phyloP scores from a whole-genome alignment of 768 basidiomycete species.

The Lactarius sanguifluus region DNA sequence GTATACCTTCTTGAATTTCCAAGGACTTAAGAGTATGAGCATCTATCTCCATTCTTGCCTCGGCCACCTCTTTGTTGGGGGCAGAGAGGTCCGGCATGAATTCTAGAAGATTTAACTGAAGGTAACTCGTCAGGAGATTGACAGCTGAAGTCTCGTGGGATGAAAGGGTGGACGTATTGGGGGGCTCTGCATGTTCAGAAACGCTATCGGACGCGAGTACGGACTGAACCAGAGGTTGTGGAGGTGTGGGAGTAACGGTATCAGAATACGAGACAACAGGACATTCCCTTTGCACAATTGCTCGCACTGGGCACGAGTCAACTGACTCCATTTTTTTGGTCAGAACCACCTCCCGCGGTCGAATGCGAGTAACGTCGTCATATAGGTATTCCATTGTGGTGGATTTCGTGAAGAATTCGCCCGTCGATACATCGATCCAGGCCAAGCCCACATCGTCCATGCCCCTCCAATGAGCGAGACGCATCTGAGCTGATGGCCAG shows the following conservation, averaged over 20 bases:
- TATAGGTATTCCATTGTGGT: constrained; percentile 55
- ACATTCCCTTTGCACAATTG: constrained; percentile 53
- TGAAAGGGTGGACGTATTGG: constrained; percentile 30
- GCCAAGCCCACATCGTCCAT: constrained; percentile 60
- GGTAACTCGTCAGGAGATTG: constrained; percentile 59
- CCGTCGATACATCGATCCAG: constrained; percentile 94
- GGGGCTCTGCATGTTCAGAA: not conserved
- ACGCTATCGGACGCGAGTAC: constrained; percentile 30
- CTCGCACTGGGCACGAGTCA: constrained; percentile 47
- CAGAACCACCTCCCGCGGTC: constrained; percentile 81
- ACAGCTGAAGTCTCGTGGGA: constrained; percentile 56
- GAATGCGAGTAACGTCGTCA: constrained; percentile 81
- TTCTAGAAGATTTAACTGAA: constrained; percentile 69
- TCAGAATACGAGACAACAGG: constrained; percentile 53
- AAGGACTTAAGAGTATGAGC: constrained; percentile 86
- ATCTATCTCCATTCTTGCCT: constrained; percentile 83
- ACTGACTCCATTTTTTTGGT: constrained; percentile 40
- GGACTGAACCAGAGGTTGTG: not conserved
- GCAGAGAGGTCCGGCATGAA: constrained; percentile 65
- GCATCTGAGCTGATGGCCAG: constrained; percentile 52
- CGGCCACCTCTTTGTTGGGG: constrained; percentile 55
- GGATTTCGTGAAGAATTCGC: constrained; percentile 82
- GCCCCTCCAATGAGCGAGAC: not conserved
- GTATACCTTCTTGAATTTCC: constrained; percentile 73
- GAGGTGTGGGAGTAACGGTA: not conserved